These are phyloP conservation scores for Suhomyces prunicola DNA, from an alignment of 805 yeast species.

Conservation along the genomic window DNA sequence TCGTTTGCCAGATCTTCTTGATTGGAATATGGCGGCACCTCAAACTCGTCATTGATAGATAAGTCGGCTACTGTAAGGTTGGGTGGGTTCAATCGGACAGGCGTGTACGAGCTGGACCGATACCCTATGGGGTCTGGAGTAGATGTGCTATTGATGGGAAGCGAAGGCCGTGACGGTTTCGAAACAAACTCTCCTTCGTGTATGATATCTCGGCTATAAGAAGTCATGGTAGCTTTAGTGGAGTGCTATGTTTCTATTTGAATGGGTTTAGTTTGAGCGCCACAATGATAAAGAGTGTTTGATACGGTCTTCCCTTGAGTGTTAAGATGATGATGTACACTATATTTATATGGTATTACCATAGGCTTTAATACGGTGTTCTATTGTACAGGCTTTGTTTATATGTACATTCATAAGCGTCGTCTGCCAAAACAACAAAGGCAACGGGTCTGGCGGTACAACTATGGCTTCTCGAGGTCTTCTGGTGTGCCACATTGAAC, in stretches of 20 bases:
- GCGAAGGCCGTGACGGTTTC: slow-evolving; percentile 21
- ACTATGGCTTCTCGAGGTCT: neutral
- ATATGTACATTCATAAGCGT: neutral
- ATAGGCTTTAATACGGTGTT: neutral
- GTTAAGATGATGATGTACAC: too few relatives aligned
- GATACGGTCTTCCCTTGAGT: too few relatives aligned
- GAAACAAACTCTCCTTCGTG: slow-evolving; percentile 36
- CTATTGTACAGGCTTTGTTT: neutral
- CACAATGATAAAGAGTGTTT: too few relatives aligned
- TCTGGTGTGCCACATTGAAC: neutral
- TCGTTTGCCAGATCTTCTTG: neutral
- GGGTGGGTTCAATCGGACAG: slow-evolving; percentile 23
- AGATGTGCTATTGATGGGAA: slow-evolving; percentile 28
- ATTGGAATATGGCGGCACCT: neutral
- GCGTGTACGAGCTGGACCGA: slow-evolving; percentile 15
- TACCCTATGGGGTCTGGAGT: slow-evolving; percentile 10
- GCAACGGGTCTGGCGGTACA: neutral
- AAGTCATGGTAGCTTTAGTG: neutral
- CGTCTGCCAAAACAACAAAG: neutral
- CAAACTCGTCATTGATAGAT: neutral
- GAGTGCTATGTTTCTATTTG: too few relatives aligned
- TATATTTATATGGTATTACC: neutral
- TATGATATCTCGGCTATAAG: slow-evolving; percentile 11
- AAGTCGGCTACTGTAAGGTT: slow-evolving; percentile 12
- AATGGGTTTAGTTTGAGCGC: too few relatives aligned